These are phyloP conservation scores for Erodium moschatum DNA, from an alignment of 441 rosid species.

Conservation along the genomic window DNA sequence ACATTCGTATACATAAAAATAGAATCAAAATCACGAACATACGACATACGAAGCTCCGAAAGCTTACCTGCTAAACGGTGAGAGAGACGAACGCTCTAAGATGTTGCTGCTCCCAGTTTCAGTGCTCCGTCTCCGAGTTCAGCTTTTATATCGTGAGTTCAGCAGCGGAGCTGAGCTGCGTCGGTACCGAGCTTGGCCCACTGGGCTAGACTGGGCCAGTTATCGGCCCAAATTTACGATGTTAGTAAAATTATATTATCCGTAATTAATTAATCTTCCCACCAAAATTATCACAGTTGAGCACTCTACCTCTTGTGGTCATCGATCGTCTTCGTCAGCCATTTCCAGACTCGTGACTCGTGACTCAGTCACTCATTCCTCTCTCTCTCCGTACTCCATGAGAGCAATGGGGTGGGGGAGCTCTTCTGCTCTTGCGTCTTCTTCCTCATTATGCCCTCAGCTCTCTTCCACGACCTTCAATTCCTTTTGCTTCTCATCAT, in stretches of 20 bases:
- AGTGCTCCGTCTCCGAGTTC: neutral
- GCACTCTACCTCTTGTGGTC: neutral
- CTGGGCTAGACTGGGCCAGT: neutral
- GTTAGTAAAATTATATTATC: neutral
- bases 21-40: neutral
- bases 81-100: neutral
- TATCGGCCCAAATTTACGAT: neutral
- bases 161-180: neutral
- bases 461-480: neutral
- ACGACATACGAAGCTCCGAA: neutral
- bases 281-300: neutral
- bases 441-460: neutral
- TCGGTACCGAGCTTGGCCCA: too few relatives aligned
- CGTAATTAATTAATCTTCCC: neutral
- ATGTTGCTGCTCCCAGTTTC: neutral
- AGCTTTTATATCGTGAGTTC: neutral
- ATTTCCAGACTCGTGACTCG: conserved; percentile 4
- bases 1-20: neutral
- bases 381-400: conserved; percentile 4
- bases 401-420: neutral
- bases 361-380: too few relatives aligned
- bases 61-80: conserved; percentile 1
- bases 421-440: neutral
- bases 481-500: neutral
- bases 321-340: neutral